These are phyloP conservation scores for Camelina neglecta DNA, from an alignment of 345 rosid species.

Conservation along the genomic window DNA sequence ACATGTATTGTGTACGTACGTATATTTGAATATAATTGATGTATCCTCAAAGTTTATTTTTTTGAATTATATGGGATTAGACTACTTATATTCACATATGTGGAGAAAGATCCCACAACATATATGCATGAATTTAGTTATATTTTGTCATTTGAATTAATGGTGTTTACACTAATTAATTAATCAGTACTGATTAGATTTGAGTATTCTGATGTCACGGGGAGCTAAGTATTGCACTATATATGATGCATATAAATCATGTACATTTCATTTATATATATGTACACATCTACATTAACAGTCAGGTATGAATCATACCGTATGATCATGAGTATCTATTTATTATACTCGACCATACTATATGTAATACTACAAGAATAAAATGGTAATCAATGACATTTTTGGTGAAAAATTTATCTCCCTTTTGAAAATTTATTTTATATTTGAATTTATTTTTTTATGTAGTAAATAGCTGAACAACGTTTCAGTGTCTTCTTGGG, in stretches of 20 bases:
- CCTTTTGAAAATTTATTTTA: neutral
- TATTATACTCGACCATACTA: neutral
- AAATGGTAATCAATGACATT: neutral
- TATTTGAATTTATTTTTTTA: neutral
- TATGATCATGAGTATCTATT: neutral
- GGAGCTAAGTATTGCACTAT: slow-evolving; percentile 11
- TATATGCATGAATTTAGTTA: neutral
- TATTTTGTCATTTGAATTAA: neutral
- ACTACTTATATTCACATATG: neutral
- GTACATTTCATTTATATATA: neutral
- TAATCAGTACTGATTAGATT: neutral
- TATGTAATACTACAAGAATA: neutral
- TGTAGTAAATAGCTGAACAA: neutral
- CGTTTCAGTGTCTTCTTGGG: neutral
- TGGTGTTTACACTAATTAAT: neutral
- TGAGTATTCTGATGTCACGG: neutral
- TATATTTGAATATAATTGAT: neutral
- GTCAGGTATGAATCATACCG: no score
- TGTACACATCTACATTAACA: slow-evolving; percentile 9
- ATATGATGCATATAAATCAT: neutral
- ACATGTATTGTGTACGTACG: slow-evolving; percentile 16
- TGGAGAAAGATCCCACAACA: neutral
- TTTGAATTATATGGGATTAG: neutral
- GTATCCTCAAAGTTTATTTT: neutral
- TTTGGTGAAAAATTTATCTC: neutral